Percentiles rank a stretch among this genome's conserved stretches.
phyloP scores from a whole-genome alignment of 2,329 filamentous ascomycete genomes.

The Coniochaeta ligniaria region DNA sequence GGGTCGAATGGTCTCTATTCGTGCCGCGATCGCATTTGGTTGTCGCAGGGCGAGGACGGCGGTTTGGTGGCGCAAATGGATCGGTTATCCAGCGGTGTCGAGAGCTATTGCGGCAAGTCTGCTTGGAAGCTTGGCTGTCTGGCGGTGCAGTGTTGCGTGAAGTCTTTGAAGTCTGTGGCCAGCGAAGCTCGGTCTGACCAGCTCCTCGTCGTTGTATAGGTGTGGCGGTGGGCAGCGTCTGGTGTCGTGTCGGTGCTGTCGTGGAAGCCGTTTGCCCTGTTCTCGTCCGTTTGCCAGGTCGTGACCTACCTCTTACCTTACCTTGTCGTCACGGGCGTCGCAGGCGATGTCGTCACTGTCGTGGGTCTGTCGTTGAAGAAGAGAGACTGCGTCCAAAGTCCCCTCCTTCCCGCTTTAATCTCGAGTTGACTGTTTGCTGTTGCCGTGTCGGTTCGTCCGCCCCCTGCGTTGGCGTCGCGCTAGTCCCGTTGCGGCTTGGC shows the following conservation, averaged over 20 bases:
- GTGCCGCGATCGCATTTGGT: slow-evolving; percentile 2
- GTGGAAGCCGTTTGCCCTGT: not conserved
- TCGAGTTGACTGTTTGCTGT: not conserved
- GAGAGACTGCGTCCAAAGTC: not conserved
- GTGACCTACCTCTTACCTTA: not conserved
- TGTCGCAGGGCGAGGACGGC: not conserved
- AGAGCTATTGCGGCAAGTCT: not conserved
- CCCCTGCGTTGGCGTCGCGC: not conserved
- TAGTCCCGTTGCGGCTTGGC: not conserved
- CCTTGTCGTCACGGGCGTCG: not conserved
- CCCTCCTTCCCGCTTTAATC: slow-evolving; percentile 2
- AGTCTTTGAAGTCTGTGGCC: not conserved
- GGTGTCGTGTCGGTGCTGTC: not conserved
- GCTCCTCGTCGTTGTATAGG: not conserved
- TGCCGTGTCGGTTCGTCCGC: not conserved
- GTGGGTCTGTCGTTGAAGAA: slow-evolving; percentile 1
- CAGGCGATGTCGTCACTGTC: not conserved
- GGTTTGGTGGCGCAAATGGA: not conserved
- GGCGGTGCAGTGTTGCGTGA: not conserved
- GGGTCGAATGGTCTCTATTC: slow-evolving; percentile 2
- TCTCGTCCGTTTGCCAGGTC: not conserved
- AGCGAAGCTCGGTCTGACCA: not conserved
- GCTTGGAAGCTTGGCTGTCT: not conserved
- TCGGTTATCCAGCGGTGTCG: not conserved
- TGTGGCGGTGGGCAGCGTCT: not conserved